These are phyloP conservation scores for Saccharomyces eubayanus DNA, from an alignment of 805 yeast species.

Conservation along the genomic window DNA sequence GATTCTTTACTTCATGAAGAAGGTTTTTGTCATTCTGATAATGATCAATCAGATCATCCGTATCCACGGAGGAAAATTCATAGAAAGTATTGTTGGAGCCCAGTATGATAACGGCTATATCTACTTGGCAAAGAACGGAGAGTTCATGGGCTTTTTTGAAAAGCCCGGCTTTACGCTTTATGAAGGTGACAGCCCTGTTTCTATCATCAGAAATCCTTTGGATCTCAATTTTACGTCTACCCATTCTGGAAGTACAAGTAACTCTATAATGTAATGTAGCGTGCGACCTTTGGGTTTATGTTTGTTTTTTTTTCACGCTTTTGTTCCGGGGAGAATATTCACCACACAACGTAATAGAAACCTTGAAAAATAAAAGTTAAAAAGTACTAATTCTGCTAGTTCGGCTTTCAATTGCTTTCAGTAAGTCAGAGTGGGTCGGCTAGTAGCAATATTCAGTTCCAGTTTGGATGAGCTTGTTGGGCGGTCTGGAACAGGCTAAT, in stretches of 20 bases:
- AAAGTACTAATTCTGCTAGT: neutral
- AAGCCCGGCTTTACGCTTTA: constrained; percentile 88
- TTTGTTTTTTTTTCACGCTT: constrained; percentile 1
- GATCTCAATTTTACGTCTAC: constrained; percentile 92
- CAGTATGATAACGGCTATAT: constrained; percentile 78
- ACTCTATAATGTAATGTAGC: neutral
- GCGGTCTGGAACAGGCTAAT: neutral
- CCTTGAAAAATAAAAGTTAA: neutral
- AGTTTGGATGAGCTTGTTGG: neutral
- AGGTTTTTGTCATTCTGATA: constrained; percentile 29
- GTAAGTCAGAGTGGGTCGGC: neutral
- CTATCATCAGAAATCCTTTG: constrained; percentile 87
- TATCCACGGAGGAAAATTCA: constrained; percentile 74
- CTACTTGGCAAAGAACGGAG: constrained; percentile 86
- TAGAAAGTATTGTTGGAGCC: constrained; percentile 77
- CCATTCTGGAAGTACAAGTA: constrained; percentile 44
- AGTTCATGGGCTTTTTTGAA: constrained; percentile 59
- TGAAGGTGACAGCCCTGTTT: constrained; percentile 61
- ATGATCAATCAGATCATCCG: constrained; percentile 40
- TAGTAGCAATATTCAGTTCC: neutral
- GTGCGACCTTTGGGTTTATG: neutral
- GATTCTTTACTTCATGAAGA: constrained; percentile 53
- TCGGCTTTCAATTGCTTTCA: neutral
- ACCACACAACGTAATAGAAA: neutral
- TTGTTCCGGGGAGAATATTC: neutral